Base-by-base conservation (phyloP, 164 flowering plant genomes). In the Liriodendron chinense region DNA sequence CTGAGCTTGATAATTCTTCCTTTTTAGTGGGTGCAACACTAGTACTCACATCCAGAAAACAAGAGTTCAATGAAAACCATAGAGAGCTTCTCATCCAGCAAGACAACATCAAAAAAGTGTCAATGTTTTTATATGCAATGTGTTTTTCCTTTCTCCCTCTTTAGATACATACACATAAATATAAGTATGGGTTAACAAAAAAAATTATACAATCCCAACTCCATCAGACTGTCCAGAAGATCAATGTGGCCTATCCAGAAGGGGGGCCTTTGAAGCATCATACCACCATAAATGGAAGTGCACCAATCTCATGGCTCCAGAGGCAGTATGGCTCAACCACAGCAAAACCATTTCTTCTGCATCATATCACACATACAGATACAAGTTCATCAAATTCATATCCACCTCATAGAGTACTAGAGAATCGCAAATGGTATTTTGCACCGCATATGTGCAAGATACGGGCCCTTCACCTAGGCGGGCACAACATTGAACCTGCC, bases 261-360 rank as follows among this genome's bases (percentile, higher is more conserved):
- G 20, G 69, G 69, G 43, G 43, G 5, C 7, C 43, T 7, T 34
- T 28, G 20, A 67, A 67, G 34, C 43, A 34, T 67, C 69, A 67
- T 67, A 67, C 69, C 69, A 34, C 69, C 69, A 3, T 25, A 67
- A 34, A 67, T 25, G 34, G 34, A 67, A 34, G 23, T 9, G 16
- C 69, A 9, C 26, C 69, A 25, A 67, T 67, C 25, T 21, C 69
- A 67, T 0, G 26, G 69, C 47, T 22, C 21, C 43, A 0, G 10
- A 47, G 56, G 62, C 62, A 57, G 62, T 20, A 57, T 69, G 47
- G 10, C n/a, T 69, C 72, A 69, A 69, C 72, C 72, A 69, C 59
- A 69, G 72, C 72, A 69, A 69, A 69, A 69, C 72, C 72, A 69
- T 50, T 47, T 69, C 5, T 24, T 28, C 72, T 69, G 72, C 56